Evolutionary conservation across 1,139 yeast genomes (phyloP).

Genomic region (Pichia sp.): DNA sequence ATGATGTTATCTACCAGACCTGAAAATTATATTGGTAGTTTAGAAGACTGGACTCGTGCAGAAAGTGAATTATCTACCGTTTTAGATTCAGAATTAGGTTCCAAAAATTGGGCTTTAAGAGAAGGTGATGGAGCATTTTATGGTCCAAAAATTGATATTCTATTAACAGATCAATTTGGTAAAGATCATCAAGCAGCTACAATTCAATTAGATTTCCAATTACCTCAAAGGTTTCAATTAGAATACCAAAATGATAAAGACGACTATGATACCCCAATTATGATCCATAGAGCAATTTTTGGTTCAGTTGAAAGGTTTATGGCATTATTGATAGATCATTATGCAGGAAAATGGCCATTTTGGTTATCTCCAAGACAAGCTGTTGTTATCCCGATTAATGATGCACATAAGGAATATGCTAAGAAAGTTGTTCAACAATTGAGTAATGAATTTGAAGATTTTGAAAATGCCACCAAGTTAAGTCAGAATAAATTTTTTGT

Average conservation of each 20-base stretch:
- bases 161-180: conserved; percentile 83
- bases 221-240: conserved; percentile 85
- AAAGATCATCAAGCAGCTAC: conserved; percentile 99
- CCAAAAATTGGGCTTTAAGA: conserved; percentile 70
- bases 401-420: conserved; percentile 49
- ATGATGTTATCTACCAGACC: conserved; percentile 94
- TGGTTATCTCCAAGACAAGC: conserved; percentile 98
- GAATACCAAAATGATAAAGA: conserved; percentile 53
- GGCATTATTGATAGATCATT: conserved; percentile 87
- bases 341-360: conserved; percentile 95
- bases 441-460: conserved; percentile 38
- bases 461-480: conserved; percentile 41
- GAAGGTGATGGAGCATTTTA: conserved; percentile 98
- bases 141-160: conserved; percentile 96
- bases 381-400: conserved; percentile 71
- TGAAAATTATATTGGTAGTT: conserved; percentile 79
- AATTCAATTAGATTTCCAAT: conserved; percentile 94
- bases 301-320: conserved; percentile 92
- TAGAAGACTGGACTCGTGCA: conserved; percentile 85
- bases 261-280: conserved; percentile 60
- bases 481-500: conserved; percentile 62
- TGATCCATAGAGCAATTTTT: conserved; percentile 92
- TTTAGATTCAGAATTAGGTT: conserved; percentile 66
- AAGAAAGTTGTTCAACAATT: conserved; percentile 40
- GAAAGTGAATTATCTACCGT: conserved; percentile 73